These are phyloP conservation scores for Populus euphratica DNA, from an alignment of 345 rosid species.

Conservation along the genomic window DNA sequence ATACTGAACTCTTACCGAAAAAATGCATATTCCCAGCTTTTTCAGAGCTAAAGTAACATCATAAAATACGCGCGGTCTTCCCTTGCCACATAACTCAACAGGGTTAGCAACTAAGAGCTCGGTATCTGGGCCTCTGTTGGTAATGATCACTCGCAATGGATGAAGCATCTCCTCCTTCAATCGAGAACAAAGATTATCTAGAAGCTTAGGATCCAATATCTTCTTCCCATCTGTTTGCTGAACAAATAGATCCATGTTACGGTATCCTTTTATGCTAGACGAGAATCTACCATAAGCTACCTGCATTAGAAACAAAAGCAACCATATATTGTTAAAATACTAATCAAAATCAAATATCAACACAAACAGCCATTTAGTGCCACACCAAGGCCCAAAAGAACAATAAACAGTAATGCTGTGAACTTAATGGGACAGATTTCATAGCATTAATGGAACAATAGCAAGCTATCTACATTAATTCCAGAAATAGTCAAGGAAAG, in stretches of 20 bases:
- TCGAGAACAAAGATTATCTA: constrained; percentile 15
- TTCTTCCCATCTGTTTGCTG: constrained; percentile 25
- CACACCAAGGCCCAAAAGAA: neutral
- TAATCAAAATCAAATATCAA: constrained; percentile 1
- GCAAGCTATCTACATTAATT: neutral
- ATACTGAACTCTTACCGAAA: constrained; percentile 14
- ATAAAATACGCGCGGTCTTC: constrained; percentile 29
- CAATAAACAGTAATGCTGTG: neutral
- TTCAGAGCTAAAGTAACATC: constrained; percentile 25
- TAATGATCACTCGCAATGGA: constrained; percentile 27
- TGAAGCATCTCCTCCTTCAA: constrained; percentile 25
- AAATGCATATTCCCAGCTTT: constrained; percentile 24
- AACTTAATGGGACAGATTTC: neutral
- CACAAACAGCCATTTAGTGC: neutral
- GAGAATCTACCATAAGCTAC: constrained; percentile 27
- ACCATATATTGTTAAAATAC: neutral
- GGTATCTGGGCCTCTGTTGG: constrained; percentile 29
- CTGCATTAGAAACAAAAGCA: constrained; percentile 11
- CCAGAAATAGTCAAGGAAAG: neutral
- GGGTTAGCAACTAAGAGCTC: constrained; percentile 32
- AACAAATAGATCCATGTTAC: constrained; percentile 23
- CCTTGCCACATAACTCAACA: constrained; percentile 28
- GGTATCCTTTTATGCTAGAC: constrained; percentile 15
- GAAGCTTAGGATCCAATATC: constrained; percentile 23
- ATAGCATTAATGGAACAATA: neutral